These are phyloP conservation scores for Fusarium haematococcum DNA, from an alignment of 2,329 filamentous ascomycete genomes.

Conservation along the genomic window DNA sequence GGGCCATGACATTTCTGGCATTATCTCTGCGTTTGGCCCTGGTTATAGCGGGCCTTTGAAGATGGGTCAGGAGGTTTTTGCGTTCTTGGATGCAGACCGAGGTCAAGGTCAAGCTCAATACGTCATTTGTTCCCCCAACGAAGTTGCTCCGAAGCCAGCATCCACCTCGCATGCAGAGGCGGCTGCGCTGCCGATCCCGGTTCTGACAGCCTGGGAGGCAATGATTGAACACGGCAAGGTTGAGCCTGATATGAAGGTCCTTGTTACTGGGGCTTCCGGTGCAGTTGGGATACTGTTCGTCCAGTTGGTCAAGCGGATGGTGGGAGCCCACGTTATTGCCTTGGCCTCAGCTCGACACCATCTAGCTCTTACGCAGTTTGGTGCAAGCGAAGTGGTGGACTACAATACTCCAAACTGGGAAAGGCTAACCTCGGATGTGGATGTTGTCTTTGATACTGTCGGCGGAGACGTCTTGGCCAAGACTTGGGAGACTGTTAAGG, in stretches of 20 bases:
- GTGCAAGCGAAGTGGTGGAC: conserved; percentile 41
- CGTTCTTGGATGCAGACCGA: not conserved
- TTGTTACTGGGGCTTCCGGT: conserved; percentile 15
- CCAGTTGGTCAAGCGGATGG: conserved; percentile 43
- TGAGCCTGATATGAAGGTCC: not conserved
- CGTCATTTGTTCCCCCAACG: not conserved
- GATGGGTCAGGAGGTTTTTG: conserved; percentile 1
- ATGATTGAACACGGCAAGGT: not conserved
- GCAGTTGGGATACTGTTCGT: conserved; percentile 41
- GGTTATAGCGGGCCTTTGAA: not conserved
- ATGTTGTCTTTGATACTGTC: conserved; percentile 22
- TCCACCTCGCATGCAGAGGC: conserved; percentile 5
- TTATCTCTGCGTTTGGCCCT: conserved; percentile 39
- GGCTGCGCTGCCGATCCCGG: conserved; percentile 11
- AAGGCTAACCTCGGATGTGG: fast-evolving
- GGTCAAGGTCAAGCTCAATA: conserved; percentile 17
- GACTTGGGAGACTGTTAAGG: conserved; percentile 47
- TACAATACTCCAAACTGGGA: conserved; percentile 44
- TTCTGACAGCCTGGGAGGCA: conserved; percentile 24
- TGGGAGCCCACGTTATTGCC: conserved; percentile 41
- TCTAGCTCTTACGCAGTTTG: conserved; percentile 29
- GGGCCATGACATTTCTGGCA: conserved; percentile 52
- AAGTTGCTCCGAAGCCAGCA: conserved; percentile 7
- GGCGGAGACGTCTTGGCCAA: conserved; percentile 34
- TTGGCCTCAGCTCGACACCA: conserved; percentile 43